Conservation (phyloP, 2,329 filamentous ascomycete species). For the Hypoxylon sp. region DNA sequence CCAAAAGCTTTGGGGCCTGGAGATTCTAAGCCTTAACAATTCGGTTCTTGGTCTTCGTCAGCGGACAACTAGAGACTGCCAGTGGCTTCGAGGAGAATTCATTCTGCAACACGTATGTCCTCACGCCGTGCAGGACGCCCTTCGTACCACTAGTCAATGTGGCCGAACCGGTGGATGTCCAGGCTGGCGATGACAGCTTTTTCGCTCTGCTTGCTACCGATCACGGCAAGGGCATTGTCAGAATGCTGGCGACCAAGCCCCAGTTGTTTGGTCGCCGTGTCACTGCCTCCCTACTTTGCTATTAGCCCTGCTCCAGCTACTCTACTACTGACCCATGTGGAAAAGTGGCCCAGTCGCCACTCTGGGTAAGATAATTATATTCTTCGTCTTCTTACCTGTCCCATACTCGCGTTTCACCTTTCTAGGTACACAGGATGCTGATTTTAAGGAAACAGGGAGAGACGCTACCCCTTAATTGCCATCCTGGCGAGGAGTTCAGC, state of each 20-base stretch:
- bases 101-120: constrained; percentile 95
- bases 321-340: not conserved
- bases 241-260: too few species aligned
- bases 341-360: not conserved
- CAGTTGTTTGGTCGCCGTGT: too few species aligned
- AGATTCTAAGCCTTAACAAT: too few species aligned
- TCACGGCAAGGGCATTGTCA: too few species aligned
- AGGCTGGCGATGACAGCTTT: too few species aligned
- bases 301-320: not conserved
- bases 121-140: constrained; percentile 94
- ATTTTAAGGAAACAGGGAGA: not conserved
- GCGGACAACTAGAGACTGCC: too few species aligned
- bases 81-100: too few species aligned
- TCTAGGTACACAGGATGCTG: not conserved
- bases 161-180: too few species aligned
- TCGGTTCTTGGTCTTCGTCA: too few species aligned
- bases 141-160: constrained; percentile 88
- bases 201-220: too few species aligned
- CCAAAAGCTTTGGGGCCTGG: too few species aligned
- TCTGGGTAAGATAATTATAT: not conserved
- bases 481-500: not conserved
- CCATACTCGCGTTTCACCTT: not conserved
- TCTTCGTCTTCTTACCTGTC: not conserved
- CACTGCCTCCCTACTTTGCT: too few species aligned
- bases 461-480: not conserved